Evolutionary conservation across 306 rosid species (phyloP).

Genomic region (Cicer bijugum): DNA sequence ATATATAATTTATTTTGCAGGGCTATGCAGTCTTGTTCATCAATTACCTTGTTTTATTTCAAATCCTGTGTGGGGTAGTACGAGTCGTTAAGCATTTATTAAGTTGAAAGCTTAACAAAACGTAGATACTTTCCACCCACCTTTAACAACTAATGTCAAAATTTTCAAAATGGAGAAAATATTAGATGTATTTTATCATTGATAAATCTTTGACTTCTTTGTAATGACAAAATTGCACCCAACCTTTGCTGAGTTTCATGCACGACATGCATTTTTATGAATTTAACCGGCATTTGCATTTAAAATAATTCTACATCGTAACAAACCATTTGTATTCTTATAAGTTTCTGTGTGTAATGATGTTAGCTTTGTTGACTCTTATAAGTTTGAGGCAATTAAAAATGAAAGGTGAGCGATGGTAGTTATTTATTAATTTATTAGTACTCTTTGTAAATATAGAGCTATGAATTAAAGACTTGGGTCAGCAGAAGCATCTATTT

Average conservation of each 20-base stretch:
- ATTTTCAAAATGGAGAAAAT: neutral
- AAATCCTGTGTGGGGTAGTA: slow-evolving; percentile 7
- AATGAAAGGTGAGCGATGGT: slow-evolving; percentile 26
- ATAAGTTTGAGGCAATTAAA: neutral
- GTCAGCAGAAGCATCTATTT: neutral
- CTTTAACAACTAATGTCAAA: slow-evolving; percentile 24
- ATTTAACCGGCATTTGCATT: slow-evolving; percentile 12
- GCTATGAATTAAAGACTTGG: neutral
- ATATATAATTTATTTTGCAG: neutral
- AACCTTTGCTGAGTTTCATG: neutral
- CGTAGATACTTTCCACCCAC: slow-evolving; percentile 23
- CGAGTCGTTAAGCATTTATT: slow-evolving; percentile 37
- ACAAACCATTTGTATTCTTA: slow-evolving; percentile 37
- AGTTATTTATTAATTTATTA: neutral
- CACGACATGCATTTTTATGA: neutral
- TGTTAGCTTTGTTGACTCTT: slow-evolving; percentile 21
- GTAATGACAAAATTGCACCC: neutral
- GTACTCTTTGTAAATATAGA: neutral
- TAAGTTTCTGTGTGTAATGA: neutral
- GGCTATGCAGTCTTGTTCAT: neutral
- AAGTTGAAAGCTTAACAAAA: slow-evolving; percentile 22
- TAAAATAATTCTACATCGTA: slow-evolving; percentile 16
- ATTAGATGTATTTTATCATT: neutral
- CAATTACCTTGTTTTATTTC: neutral
- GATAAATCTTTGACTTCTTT: slow-evolving; percentile 41